Conservation (phyloP, 306 rosid genomes). For the Lathyrus oleraceus region DNA sequence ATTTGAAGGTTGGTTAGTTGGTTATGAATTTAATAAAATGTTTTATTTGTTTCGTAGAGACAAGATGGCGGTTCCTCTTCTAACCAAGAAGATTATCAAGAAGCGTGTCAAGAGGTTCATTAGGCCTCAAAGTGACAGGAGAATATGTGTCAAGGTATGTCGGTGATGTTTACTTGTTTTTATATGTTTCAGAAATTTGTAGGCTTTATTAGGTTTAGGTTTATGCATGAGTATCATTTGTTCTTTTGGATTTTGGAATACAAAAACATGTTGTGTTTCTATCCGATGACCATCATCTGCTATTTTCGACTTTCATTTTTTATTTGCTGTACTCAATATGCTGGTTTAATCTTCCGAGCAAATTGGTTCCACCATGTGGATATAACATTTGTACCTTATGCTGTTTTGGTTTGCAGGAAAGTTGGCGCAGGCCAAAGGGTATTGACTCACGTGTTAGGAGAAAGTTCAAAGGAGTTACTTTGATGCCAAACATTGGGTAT, state of each 20-base stretch:
- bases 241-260: too few relatives aligned
- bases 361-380: neutral
- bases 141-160: constrained; percentile 57
- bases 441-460: constrained; percentile 80
- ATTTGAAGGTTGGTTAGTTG: neutral
- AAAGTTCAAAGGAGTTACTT: constrained; percentile 75
- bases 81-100: constrained; percentile 63
- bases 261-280: neutral
- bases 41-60: constrained; percentile 14
- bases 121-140: constrained; percentile 64
- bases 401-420: constrained; percentile 12
- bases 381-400: neutral
- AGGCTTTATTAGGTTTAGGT: too few relatives aligned
- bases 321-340: too few relatives aligned
- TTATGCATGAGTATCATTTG: too few relatives aligned
- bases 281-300: neutral
- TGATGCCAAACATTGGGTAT: constrained; percentile 86
- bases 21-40: neutral
- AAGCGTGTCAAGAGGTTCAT: constrained; percentile 61
- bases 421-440: constrained; percentile 92
- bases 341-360: neutral
- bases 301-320: neutral
- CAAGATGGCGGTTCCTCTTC: constrained; percentile 61
- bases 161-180: neutral
- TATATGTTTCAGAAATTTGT: neutral